Evolutionary conservation across 176 grass and related monocot species (phyloP), one percentile per base, ranked within the genome.

Genomic region (Aegilops sharonensis): DNA sequence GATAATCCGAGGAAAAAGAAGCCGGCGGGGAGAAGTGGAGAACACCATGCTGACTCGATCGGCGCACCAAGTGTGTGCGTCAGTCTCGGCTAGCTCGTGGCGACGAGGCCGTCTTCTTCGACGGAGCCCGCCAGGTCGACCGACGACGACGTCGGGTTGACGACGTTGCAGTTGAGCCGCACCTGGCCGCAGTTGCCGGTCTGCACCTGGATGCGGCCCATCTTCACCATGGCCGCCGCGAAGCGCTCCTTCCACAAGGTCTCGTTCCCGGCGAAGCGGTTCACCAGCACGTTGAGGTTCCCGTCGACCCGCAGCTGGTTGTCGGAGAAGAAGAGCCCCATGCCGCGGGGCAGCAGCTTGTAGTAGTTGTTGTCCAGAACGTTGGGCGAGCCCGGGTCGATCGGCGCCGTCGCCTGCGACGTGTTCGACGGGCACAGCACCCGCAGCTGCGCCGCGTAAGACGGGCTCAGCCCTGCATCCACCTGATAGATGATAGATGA

Each of bases 321-420:
- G 78, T 88, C 90, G 52, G 90, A 92, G 78, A 88, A 82, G 83
- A 89, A 81, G 65, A 92, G 86, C 21, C 90, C 83, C 81, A 84
- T 81, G 40, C 18, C 6, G 0, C 65, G 82, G 24, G 82, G 90
- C 78, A 92, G 78, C 24, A 88, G 83, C 72, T 76, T 88, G 90
- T 92, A 92, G 86, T 92, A 92, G 86, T 82, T 86, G 83, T 89
- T 92, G 90, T 92, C 90, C 54, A 92, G 83, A 59, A 78, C 83
- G 64, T 68, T 4, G 20, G 90, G 86, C 43, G 90, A 67, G 10
- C 81, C 67, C 10, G 80, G 84, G 81, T 91, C 90, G 64, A 88
- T 75, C 2, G 78, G 23, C 78, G 78, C 57, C 59, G 75, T 81
- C 30, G 68, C 11, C 75, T 9, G 30, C 59, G 75, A 72, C 36